phyloP scores from a whole-genome alignment of 768 basidiomycete species.

The Lentinus brumalis region DNA sequence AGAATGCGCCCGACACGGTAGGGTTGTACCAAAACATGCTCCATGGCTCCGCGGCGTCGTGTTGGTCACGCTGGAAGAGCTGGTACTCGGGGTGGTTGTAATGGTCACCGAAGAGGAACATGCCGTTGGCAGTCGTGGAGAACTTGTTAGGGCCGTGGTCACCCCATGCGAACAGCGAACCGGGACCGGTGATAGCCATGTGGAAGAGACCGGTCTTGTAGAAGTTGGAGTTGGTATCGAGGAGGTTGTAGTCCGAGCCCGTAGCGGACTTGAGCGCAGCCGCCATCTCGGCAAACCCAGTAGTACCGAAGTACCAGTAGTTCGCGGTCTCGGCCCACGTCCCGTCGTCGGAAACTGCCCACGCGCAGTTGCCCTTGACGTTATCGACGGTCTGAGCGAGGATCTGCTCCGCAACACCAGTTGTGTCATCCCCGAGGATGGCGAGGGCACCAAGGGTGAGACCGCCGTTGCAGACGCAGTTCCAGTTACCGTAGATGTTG shows the following conservation, averaged over 20 bases:
- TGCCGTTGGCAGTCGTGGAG: constrained; percentile 87
- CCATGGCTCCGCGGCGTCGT: constrained; percentile 55
- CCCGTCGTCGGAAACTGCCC: constrained; percentile 67
- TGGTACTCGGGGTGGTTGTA: constrained; percentile 74
- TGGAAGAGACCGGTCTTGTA: constrained; percentile 81
- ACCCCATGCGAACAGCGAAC: constrained; percentile 82
- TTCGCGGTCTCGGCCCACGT: constrained; percentile 94
- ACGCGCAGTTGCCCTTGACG: constrained; percentile 76
- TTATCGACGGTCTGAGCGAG: constrained; percentile 71
- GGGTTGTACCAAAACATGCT: constrained; percentile 92
- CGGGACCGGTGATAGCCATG: constrained; percentile 84
- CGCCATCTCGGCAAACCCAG: constrained; percentile 87
- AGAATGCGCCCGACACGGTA: constrained; percentile 81
- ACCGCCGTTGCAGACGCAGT: constrained; percentile 94
- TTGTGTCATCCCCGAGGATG: constrained; percentile 81
- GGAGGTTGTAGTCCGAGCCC: constrained; percentile 77
- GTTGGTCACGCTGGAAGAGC: constrained; percentile 88
- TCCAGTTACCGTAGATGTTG: constrained; percentile 90
- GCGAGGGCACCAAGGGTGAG: constrained; percentile 89
- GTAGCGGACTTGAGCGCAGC: constrained; percentile 83
- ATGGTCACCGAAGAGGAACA: constrained; percentile 74
- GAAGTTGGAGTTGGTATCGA: constrained; percentile 70
- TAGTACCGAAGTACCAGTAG: constrained; percentile 95
- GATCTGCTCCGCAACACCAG: constrained; percentile 66
- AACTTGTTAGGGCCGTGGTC: constrained; percentile 95